Evolutionary conservation across 2,329 filamentous ascomycete genomes (phyloP), one percentile per base, ranked within the genome.

Genomic region (Aphanoascus verrucosus): DNA sequence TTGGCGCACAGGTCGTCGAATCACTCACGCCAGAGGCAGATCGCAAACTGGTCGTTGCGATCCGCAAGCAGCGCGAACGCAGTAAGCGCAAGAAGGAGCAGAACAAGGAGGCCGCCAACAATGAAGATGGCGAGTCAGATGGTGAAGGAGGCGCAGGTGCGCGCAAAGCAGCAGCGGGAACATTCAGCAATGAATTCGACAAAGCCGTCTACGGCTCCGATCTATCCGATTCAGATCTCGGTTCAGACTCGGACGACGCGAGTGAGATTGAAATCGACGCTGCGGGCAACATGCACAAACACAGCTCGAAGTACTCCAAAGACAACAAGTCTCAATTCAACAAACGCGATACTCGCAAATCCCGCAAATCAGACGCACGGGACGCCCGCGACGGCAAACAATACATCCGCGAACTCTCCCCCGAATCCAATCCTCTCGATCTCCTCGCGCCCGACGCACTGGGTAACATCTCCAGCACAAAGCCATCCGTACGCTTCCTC

Each of bases 341-440:
- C 37, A 34, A 32, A 8, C 45, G 41, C 35, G 38, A 44, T 15
- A 42, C 11, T n/a, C 38, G 49, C 6, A 51, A 44, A 37, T 35
- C 38, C 8, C 38, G 37, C 23, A 32, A 44, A 23, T 14, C 31
- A 34, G 38, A 40, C 23, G 23, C n/a, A 41, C 23, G 14, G n/a
- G n/a, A 35, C 28, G 20, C 41, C 17, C 41, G 35, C 47, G 35
- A 40, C 4, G 51, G 49, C 34, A 69, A 69, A 61, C 67, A 60
- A 57, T 98, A 93, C 70, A 97, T 98, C 62, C 80, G 95, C 56
- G 91, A 97, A 73, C 86, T 65, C 35, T 72, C 69, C 1, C 69
- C 94, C 57, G 88, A 94, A 55, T 87, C 94, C 62, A 93, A 97
- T 68, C 93, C 93, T 1, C 83, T 98, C 41, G 93, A 98, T 73